Conservation (phyloP, 768 basidiomycete genomes). For the Zangia roseola region DNA sequence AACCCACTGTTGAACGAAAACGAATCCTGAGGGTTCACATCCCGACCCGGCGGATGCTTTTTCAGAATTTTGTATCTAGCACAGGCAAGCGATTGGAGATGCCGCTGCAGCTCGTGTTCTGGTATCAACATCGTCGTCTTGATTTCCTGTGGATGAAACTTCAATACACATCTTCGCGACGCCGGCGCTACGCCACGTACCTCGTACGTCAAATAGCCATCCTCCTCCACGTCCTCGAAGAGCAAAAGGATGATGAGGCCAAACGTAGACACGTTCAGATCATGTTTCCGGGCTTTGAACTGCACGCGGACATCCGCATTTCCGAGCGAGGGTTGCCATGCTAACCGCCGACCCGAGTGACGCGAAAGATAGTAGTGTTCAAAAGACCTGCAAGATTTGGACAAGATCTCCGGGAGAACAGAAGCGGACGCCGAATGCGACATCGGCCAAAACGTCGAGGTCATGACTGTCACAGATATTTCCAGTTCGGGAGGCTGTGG, state of each 20-base stretch:
- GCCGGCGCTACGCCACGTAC: conserved; percentile 42
- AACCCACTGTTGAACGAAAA: conserved; percentile 92
- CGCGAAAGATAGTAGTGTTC: conserved; percentile 87
- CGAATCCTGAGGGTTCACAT: conserved; percentile 69
- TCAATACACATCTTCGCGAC: not conserved
- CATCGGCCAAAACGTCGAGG: conserved; percentile 96
- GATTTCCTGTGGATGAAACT: conserved; percentile 65
- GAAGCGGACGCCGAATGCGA: conserved; percentile 63
- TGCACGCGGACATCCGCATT: conserved; percentile 83
- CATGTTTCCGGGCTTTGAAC: conserved; percentile 81
- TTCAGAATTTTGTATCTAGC: conserved; percentile 90
- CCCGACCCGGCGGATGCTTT: conserved; percentile 87
- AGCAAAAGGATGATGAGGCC: conserved; percentile 84
- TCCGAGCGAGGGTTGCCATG: conserved; percentile 89
- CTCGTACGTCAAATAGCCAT: conserved; percentile 72
- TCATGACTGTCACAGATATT: conserved; percentile 89
- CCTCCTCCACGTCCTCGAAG: conserved; percentile 71
- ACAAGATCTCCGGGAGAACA: conserved; percentile 62
- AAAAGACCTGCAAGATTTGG: conserved; percentile 69
- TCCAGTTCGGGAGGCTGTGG: conserved; percentile 72
- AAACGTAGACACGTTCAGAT: conserved; percentile 90
- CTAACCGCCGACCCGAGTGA: conserved; percentile 86
- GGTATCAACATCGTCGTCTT: conserved; percentile 71
- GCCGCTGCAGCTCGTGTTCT: conserved; percentile 80
- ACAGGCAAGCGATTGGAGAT: conserved; percentile 93